These are phyloP conservation scores for Microbotryum silenes-acaulis DNA, from an alignment of 1,284 basidiomycete species.

Conservation along the genomic window DNA sequence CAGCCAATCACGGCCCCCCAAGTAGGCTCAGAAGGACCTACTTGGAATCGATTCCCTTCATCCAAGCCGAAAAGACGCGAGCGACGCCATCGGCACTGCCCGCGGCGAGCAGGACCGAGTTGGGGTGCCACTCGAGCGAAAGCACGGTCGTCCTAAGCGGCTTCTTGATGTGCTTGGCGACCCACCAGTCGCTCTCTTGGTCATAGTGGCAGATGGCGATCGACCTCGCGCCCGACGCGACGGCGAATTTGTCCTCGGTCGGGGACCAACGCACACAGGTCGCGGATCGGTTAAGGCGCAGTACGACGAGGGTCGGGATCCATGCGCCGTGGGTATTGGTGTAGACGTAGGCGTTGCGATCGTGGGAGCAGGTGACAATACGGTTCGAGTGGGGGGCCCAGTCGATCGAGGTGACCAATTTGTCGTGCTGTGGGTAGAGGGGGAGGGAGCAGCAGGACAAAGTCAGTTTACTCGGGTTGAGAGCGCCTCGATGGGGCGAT, in stretches of 20 bases:
- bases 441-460: constrained; percentile 2
- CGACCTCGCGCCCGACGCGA: constrained; percentile 89
- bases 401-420: constrained; percentile 94
- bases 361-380: constrained; percentile 96
- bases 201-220: constrained; percentile 94
- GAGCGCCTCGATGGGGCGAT: background rate
- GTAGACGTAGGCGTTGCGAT: constrained; percentile 99
- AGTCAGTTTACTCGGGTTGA: constrained; percentile 3
- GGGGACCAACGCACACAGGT: constrained; percentile 96
- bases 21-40: constrained; percentile 39
- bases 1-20: background rate
- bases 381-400: constrained; percentile 96
- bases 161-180: constrained; percentile 94
- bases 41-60: constrained; percentile 97
- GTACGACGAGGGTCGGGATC: constrained; percentile 95
- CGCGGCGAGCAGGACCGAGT: constrained; percentile 88
- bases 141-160: constrained; percentile 89
- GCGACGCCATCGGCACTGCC: constrained; percentile 94
- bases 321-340: constrained; percentile 69
- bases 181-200: constrained; percentile 99
- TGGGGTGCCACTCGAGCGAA: constrained; percentile 94
- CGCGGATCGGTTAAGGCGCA: constrained; percentile 91
- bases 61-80: constrained; percentile 95
- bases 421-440: constrained; percentile 69
- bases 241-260: constrained; percentile 96